These are phyloP conservation scores for Zopfia rhizophila DNA, from an alignment of 2,329 filamentous ascomycete genomes.

Conservation along the genomic window DNA sequence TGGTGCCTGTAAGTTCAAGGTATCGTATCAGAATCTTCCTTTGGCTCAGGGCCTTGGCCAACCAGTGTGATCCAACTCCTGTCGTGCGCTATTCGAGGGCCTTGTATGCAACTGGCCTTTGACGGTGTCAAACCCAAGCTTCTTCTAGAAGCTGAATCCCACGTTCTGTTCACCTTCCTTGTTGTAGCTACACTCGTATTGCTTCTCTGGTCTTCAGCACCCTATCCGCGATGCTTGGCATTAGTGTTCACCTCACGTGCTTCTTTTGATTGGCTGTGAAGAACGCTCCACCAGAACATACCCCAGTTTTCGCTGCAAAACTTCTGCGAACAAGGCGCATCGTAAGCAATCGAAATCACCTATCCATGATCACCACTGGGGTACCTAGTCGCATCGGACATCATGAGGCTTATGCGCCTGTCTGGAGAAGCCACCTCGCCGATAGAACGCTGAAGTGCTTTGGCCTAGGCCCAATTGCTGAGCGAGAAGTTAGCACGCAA, in stretches of 20 bases:
- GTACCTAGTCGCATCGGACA: slow-evolving; percentile 7
- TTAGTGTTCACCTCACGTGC: slow-evolving; percentile 23
- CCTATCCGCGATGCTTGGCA: slow-evolving; percentile 16
- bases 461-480: slow-evolving; percentile 21
- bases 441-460: slow-evolving; percentile 4
- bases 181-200: neutral
- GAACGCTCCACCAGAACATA: neutral
- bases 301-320: slow-evolving; percentile 2
- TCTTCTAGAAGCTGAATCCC: slow-evolving; percentile 21
- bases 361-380: slow-evolving; percentile 14
- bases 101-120: neutral
- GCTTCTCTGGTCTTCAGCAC: neutral
- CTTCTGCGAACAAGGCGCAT: slow-evolving; percentile 13
- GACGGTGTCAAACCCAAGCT: slow-evolving; percentile 6
- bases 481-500: slow-evolving; percentile 16
- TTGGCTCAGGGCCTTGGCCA: neutral
- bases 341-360: slow-evolving; percentile 9
- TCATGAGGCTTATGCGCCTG: slow-evolving; percentile 10
- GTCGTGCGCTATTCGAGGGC: slow-evolving; percentile 11
- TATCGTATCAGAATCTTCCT: slow-evolving; percentile 2
- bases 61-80: neutral
- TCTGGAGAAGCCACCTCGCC: slow-evolving; percentile 7
- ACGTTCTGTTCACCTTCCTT: slow-evolving; percentile 8
- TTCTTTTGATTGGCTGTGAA: slow-evolving; percentile 22
- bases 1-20: no score